Evolutionary conservation across 495 filamentous ascomycete species (phyloP), one percentile per base, ranked within the genome.

Genomic region (Diplogelasinospora grovesii): DNA sequence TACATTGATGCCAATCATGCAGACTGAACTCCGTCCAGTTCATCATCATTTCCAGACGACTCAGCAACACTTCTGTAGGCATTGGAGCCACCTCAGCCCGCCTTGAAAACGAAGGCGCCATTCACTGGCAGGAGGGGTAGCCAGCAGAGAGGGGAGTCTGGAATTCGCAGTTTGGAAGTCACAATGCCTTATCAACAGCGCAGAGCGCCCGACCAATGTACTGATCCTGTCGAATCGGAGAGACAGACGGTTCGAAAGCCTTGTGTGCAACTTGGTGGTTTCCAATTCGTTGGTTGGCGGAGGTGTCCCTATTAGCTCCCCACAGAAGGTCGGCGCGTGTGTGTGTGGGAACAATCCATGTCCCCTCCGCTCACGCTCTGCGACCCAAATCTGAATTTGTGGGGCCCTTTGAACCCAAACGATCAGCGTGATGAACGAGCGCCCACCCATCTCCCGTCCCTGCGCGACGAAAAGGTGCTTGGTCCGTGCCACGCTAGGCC

Each of bases 401-500:
- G 54, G 31, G 50, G 47, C 28, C 39, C 11, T 19, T 22, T n/a
- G 22, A 29, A 24, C 30, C 36, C 25, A 53, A 43, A 35, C 22
- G 35, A 8, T 22, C 29, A 48, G 25, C 41, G 28, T 25, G 41
- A 35, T 11, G 24, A 29, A 9, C 16, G 15, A n/a, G 15, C 7
- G 7, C 14, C 30, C 27, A 20, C 39, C 15, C 25, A 35, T 6
- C 27, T 5, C 16, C 18, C 27, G 18, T 14, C 8, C 14, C 27
- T 11, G n/a, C 30, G 19, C 39, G 19, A 41, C 18, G 20, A 14
- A 16, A 14, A 33, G 18, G 27, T 22, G 19, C 11, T 20, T 49
- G 56, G 54, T 26, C 53, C 53, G 56, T 60, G 56, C 11, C 21
- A 37, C 52, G 53, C 52, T 49, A 49, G 44, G 31, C 41, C 36